Evolutionary conservation across 2,329 filamentous ascomycete species (phyloP), one percentile per base, ranked within the genome.

Genomic region (Calonectria fujianensis): DNA sequence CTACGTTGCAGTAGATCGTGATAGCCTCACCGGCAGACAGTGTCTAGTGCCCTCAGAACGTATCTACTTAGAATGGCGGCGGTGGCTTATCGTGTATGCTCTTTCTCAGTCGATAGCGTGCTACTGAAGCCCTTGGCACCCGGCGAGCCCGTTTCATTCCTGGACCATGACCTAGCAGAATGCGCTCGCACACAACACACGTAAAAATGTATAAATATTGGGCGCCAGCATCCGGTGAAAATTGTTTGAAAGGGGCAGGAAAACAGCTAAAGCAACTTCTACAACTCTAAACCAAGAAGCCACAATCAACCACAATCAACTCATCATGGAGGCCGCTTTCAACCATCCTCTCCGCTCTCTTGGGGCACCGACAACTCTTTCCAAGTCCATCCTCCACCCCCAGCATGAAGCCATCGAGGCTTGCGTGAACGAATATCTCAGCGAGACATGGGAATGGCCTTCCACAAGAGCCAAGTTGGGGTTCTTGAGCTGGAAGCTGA

Each of bases 401-500:
- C 64, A 66, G 8, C 73, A 75, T 24, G 48, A 66, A 10, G 73
- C 70, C 16, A 75, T 75, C 16, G 73, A 72, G 29, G 24, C 69
- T 20, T 39, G 51, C 9, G 73, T 75, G 11, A 66, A 63, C 29
- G n/a, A 37, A 10, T 72, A 72, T 45, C 70, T 75, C 20, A 45
- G 45, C 24, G 32, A 73, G 2, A 72, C 65, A 6, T 75, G 73
- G 73, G 65, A 75, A 9, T 74, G 73, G 69, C 73, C 73, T 8
- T 74, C 73, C 4, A 61, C 70, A 9, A 72, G 65, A n/a, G 27
- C 41, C 3, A 66, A 32, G 3, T n/a, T 74, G 24, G 69, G 69
- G 16, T 74, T 74, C 20, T 59, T 74, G 11, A 74, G 73, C 65
- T 74, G 73, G 73, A 72, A 72, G 65, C 14, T 74, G 54, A 69